phyloP scores from a whole-genome alignment of 139 green algal genomes.

The Coelastrella sp. region DNA sequence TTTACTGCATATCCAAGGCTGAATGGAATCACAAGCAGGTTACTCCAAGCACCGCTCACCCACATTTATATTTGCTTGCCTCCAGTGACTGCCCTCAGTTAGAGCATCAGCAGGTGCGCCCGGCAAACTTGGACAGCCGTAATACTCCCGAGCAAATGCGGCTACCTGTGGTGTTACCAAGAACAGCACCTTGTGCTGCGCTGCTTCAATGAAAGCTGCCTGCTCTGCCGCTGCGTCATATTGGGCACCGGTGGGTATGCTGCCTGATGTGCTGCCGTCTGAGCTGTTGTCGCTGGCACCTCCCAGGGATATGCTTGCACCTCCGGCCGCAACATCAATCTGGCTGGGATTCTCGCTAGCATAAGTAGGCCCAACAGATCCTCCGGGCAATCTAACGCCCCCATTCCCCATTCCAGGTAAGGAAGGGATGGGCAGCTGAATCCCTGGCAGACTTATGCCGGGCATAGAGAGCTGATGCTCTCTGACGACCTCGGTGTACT shows the following conservation, averaged over 20 bases:
- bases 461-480: slow-evolving; percentile 8
- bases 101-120: slow-evolving; percentile 42
- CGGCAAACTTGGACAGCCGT: slow-evolving; percentile 26
- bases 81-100: slow-evolving; percentile 38
- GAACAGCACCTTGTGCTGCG: slow-evolving; percentile 41
- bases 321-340: background rate
- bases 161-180: slow-evolving; percentile 27
- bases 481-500: slow-evolving; percentile 32
- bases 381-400: background rate
- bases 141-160: slow-evolving; percentile 26
- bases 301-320: background rate
- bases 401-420: background rate
- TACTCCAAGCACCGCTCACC: background rate
- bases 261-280: background rate
- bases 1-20: background rate
- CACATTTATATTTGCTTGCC: slow-evolving; percentile 40
- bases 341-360: background rate
- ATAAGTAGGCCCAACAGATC: background rate
- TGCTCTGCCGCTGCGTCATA: slow-evolving; percentile 12
- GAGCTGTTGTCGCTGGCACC: background rate
- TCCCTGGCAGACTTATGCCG: no score
- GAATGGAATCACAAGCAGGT: background rate
- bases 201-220: background rate
- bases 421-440: background rate
- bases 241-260: background rate